These are phyloP conservation scores for Dioscorea zingiberensis DNA, from an alignment of 106 monocot species.

Conservation along the genomic window DNA sequence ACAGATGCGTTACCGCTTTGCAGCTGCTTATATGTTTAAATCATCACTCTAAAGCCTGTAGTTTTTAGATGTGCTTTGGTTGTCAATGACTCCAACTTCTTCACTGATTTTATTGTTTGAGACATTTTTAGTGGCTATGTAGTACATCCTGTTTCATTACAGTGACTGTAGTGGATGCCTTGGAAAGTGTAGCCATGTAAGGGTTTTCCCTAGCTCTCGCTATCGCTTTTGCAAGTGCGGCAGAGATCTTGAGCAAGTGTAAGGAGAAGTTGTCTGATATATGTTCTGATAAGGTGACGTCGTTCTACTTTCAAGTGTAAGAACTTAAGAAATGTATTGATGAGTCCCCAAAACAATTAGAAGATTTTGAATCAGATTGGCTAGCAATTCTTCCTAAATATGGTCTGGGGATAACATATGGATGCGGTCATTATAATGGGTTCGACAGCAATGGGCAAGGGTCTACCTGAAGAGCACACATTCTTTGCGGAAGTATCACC, in stretches of 20 bases:
- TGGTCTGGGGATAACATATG: constrained; percentile 7
- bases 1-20: constrained; percentile 19
- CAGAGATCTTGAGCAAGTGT: constrained; percentile 17
- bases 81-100: constrained; percentile 7
- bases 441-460: constrained; percentile 15
- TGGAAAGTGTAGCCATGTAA: not conserved
- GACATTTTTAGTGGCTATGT: constrained; percentile 18
- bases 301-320: constrained; percentile 1
- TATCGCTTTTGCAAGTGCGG: constrained; percentile 24
- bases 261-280: constrained; percentile 13
- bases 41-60: constrained; percentile 23
- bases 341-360: constrained; percentile 10
- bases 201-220: constrained; percentile 11
- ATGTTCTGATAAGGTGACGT: not conserved
- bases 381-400: constrained; percentile 6
- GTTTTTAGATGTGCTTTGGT: constrained; percentile 18
- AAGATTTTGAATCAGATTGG: constrained; percentile 16
- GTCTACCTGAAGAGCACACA: constrained; percentile 10
- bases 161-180: constrained; percentile 7
- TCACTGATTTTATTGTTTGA: constrained; percentile 22
- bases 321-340: constrained; percentile 21
- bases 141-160: constrained; percentile 10
- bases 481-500: constrained; percentile 27
- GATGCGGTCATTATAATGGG: constrained; percentile 11
- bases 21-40: constrained; percentile 10